Base-by-base conservation (phyloP, 2,329 filamentous ascomycete genomes). In the Hymenoscyphus scutula region DNA sequence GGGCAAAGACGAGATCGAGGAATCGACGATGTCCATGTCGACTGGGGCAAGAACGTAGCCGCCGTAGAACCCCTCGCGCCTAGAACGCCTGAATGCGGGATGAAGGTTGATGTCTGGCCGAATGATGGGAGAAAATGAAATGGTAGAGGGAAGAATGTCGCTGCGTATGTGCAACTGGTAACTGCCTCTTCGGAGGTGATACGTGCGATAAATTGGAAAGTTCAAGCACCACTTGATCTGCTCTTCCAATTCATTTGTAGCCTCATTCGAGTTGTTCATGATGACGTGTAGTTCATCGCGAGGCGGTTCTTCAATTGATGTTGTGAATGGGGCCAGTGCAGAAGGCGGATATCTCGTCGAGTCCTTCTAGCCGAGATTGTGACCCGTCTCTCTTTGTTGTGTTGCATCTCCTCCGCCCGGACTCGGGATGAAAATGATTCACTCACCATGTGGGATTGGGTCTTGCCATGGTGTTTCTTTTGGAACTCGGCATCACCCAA, bases 391-490 rank as follows among this genome's bases (percentile, higher is more conserved):
- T 29, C 41, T 10, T 23, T 48, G 41, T 45, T 45, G 7, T 23
- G 45, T 48, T 48, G 45, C 45, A 23, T 23, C 34, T 37, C 34
- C 13, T 37, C 15, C 19, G 27, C 13, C 15, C 8, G 19, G 1
- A 29, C 25, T 27, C 25, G 38, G 37, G 34, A 41, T 25, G 45
- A 34, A 60, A 66, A 48, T 56, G 53, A 60, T 62, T 30, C n/a
- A 87, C 89, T 86, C 79, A 90, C 90, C 86, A 93, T 90, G 79
- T 93, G 90, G 65, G 89, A 92, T 77, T 90, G 89, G 70, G 89
- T 90, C 85, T 93, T 93, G 80, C 90, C 90, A 77, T 93, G 89
- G 76, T 91, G 90, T 76, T 88, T 87, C 70, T 82, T 81, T 71
- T 83, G 79, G 68, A 86, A 78, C 65, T 77, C 81, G 23, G 63